A percentile compares a stretch with the other conserved stretches of the same genome.
Conservation (phyloP, 2,329 filamentous ascomycete genomes). For the Penicillium sp. region DNA sequence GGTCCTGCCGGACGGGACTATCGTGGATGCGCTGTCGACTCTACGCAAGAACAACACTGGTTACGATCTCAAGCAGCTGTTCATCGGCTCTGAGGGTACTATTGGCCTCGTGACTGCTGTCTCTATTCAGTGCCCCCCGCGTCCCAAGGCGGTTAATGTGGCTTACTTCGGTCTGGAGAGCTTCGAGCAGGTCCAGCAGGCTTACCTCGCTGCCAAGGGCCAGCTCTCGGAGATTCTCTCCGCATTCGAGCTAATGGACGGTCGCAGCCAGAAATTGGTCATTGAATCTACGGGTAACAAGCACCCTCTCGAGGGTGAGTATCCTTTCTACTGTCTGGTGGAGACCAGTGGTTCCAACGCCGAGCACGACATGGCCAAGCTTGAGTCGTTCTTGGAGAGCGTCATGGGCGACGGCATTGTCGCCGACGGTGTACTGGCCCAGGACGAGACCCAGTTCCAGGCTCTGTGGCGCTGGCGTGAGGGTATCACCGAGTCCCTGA, state of each 20-base stretch:
- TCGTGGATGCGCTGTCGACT: conserved; percentile 83
- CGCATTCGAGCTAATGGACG: conserved; percentile 97
- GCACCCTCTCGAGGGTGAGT: conserved; percentile 74
- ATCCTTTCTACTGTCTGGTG: conserved; percentile 94
- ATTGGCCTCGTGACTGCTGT: conserved; percentile 91
- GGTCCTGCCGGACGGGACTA: conserved; percentile 87
- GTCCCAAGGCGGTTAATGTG: conserved; percentile 86
- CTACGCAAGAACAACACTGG: conserved; percentile 98
- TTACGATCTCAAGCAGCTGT: conserved; percentile 94
- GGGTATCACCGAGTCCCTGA: conserved; percentile 83
- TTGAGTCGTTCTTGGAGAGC: conserved; percentile 84
- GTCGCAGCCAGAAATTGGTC: conserved; percentile 75
- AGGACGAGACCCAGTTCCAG: conserved; percentile 86
- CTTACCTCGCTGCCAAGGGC: conserved; percentile 84
- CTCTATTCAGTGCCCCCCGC: conserved; percentile 84
- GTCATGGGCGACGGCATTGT: conserved; percentile 89
- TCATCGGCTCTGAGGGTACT: conserved; percentile 93
- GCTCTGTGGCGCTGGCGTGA: conserved; percentile 91
- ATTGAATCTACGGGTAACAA: conserved; percentile 72
- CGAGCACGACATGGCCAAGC: conserved; percentile 90
- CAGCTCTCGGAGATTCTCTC: conserved; percentile 94
- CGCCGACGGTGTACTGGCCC: conserved; percentile 83
- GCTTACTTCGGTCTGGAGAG: conserved; percentile 90
- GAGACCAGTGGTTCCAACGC: conserved; percentile 94
- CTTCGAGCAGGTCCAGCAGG: conserved; percentile 82